Evolutionary conservation across 352 stramenopile genomes (phyloP).

Genomic region (Vaucheria bursata): DNA sequence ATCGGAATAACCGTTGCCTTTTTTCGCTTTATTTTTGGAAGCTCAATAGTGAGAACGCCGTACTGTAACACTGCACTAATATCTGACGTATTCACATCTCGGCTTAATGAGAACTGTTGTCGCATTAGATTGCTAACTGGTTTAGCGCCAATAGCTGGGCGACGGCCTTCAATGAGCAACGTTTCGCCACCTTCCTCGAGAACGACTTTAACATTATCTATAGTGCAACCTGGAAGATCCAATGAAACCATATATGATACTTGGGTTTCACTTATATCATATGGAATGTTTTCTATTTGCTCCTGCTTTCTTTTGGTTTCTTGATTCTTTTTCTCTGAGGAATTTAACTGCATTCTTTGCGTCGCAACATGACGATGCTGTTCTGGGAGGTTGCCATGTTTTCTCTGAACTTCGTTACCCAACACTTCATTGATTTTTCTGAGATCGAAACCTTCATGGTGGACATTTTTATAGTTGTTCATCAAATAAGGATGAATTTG

Average conservation of each 20-base stretch:
- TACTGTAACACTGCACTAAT: neutral
- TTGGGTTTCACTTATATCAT: conserved; percentile 24
- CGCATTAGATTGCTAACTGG: neutral
- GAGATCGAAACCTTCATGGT: too few species aligned
- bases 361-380: too few species aligned
- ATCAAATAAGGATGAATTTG: too few species aligned
- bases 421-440: too few species aligned
- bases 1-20: neutral
- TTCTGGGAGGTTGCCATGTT: too few species aligned
- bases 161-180: neutral
- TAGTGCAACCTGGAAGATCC: conserved; percentile 39
- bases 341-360: too few species aligned
- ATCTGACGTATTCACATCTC: neutral
- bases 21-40: neutral
- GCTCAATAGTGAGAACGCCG: neutral
- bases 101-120: neutral
- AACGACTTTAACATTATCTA: conserved; percentile 16
- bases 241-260: conserved; percentile 11
- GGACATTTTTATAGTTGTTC: too few species aligned
- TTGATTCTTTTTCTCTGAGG: too few species aligned
- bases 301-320: too few species aligned
- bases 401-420: too few species aligned
- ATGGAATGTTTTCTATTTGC: conserved; percentile 8
- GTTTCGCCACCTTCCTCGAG: neutral
- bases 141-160: neutral